Evolutionary conservation across 164 flowering plant species (phyloP), one percentile per base, ranked within the genome.

Genomic region (Macadamia integrifolia): DNA sequence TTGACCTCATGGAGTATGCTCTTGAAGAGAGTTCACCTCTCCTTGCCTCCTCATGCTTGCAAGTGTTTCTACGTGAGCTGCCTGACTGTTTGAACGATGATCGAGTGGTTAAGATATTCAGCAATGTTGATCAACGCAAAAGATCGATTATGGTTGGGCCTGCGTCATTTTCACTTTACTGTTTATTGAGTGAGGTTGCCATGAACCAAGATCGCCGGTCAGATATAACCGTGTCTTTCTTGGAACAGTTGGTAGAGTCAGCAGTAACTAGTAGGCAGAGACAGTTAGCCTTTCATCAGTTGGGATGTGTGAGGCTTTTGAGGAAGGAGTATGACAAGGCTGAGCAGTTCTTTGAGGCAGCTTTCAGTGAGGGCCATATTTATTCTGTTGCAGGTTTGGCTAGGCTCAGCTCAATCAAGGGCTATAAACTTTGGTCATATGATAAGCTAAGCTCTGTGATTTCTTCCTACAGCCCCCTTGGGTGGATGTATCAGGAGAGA

Each of bases 401-500:
- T 65, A 88, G 99, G 71, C 60, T 95, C 32, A 78, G 75, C 68
- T 73, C 65, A 70, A 78, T 84, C 5, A 83, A 71, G 76, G 97
- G 97, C 55, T 73, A 75, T 44, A 85, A 75, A 66, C 74, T 64
- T 72, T 66, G 77, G 76, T 75, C 98, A 18, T 89, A 84, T 69
- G 86, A 89, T 69, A 88, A 85, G 71, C 83, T 95, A 57, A 85
- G 83, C 71, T 80, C 90, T 62, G 82, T 86, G n/a, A 86, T 95
- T 52, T 85, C 88, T 59, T 84, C 95, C 55, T 72, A 46, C 69
- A 63, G 74, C 30, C 92, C 95, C 6, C 94, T 80, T 60, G 99
- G 99, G 69, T 92, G 99, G 98, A 92, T 95, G 97, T 82, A 89
- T 71, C 99, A 90, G 70, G 99, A 94, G 79, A 83, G 99, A 62